phyloP scores from a whole-genome alignment of 306 rosid genomes.

The Cucurbita argyrosperma region DNA sequence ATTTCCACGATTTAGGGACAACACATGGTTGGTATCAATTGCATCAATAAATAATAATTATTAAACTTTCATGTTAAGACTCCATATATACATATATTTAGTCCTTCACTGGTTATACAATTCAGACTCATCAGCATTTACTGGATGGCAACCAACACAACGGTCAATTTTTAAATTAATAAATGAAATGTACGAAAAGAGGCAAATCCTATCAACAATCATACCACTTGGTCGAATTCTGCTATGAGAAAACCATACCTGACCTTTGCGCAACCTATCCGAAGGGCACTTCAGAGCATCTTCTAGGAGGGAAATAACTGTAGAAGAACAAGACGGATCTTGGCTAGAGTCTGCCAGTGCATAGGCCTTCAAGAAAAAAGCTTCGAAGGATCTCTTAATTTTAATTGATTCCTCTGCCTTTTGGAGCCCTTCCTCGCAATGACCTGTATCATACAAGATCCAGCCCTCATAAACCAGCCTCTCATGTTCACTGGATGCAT shows the following conservation, averaged over 20 bases:
- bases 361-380: slow-evolving; percentile 83
- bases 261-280: slow-evolving; percentile 90
- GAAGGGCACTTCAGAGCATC: slow-evolving; percentile 90
- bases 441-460: slow-evolving; percentile 88
- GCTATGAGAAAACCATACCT: slow-evolving; percentile 33
- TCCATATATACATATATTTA: not conserved
- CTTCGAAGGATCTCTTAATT: slow-evolving; percentile 81
- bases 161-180: not conserved
- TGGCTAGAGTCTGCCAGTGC: slow-evolving; percentile 81
- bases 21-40: too few relatives aligned
- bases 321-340: slow-evolving; percentile 55
- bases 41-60: not conserved
- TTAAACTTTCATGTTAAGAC: not conserved
- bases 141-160: not conserved
- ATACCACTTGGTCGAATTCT: not conserved
- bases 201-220: not conserved
- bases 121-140: not conserved
- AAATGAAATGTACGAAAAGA: not conserved
- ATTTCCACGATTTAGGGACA: too few relatives aligned
- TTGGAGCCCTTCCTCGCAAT: slow-evolving; percentile 73
- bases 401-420: slow-evolving; percentile 82
- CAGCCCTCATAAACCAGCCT: slow-evolving; percentile 82
- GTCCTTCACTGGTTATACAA: not conserved
- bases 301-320: slow-evolving; percentile 71
- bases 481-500: slow-evolving; percentile 75